Evolutionary conservation across 345 rosid species (phyloP).

Genomic region (Jatropha curcas): DNA sequence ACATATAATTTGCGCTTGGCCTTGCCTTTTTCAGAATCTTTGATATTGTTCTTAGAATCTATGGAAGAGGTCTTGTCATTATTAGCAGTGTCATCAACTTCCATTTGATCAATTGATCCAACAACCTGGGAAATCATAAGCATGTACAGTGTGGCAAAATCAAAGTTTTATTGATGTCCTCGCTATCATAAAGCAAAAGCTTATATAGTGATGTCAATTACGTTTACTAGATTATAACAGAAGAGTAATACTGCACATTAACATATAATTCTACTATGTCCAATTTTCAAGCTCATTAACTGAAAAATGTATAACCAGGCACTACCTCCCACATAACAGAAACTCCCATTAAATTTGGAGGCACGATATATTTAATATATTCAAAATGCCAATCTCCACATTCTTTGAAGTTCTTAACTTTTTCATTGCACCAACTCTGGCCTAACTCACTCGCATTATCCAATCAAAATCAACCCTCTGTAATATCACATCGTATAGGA

Average conservation of each 20-base stretch:
- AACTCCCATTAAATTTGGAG: neutral
- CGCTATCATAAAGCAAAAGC: neutral
- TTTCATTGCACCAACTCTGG: no score
- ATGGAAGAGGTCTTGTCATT: slow-evolving; percentile 41
- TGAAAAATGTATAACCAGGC: neutral
- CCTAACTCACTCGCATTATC: no score
- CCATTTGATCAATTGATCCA: slow-evolving; percentile 93
- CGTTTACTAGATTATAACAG: neutral
- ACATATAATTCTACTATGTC: neutral
- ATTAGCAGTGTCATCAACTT: slow-evolving; percentile 57
- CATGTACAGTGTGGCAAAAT: neutral
- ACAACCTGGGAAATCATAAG: slow-evolving; percentile 54
- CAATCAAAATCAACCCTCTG: neutral
- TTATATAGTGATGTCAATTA: neutral
- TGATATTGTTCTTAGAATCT: slow-evolving; percentile 55
- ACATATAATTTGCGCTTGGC: slow-evolving; percentile 79
- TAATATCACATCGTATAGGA: neutral
- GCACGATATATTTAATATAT: no score
- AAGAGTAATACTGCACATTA: no score
- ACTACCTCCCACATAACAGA: neutral
- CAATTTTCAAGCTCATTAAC: neutral
- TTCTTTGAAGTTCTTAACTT: neutral
- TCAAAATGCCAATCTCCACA: neutral
- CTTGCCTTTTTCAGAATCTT: slow-evolving; percentile 61
- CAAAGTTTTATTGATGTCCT: neutral